Evolutionary conservation across 2,329 filamentous ascomycete species (phyloP).

Genomic region (Aspergillus oerlinghausenensis): DNA sequence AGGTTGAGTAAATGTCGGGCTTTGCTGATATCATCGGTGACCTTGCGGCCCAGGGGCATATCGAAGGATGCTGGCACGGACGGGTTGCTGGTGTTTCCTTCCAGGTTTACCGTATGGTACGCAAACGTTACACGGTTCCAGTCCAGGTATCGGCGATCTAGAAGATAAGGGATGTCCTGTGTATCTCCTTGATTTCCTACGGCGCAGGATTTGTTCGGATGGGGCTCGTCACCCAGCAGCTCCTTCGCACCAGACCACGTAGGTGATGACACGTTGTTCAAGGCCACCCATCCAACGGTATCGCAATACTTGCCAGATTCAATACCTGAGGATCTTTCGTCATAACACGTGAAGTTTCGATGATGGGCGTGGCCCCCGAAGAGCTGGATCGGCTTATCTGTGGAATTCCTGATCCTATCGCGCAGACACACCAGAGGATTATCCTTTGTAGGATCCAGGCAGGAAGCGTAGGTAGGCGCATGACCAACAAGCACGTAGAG

Average conservation of each 20-base stretch:
- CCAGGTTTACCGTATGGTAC: slow-evolving; percentile 53
- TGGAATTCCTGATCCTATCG: slow-evolving; percentile 55
- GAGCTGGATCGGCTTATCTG: slow-evolving; percentile 58
- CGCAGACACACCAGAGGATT: slow-evolving; percentile 47
- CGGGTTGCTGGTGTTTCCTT: not conserved
- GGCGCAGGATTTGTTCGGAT: too few species aligned
- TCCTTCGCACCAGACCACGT: slow-evolving; percentile 47
- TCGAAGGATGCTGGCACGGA: too few species aligned
- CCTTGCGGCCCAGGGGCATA: too few species aligned
- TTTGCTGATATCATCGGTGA: too few species aligned
- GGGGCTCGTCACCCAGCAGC: too few species aligned
- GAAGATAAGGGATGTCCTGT: slow-evolving; percentile 38
- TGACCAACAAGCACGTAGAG: too few species aligned
- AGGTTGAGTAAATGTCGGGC: slow-evolving; percentile 47
- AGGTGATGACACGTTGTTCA: slow-evolving; percentile 30
- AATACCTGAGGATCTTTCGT: slow-evolving; percentile 57
- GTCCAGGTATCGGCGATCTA: slow-evolving; percentile 58
- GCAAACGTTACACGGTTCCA: slow-evolving; percentile 64
- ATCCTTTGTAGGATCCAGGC: slow-evolving; percentile 41
- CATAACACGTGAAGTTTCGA: slow-evolving; percentile 61
- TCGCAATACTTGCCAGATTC: slow-evolving; percentile 65
- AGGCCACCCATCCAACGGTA: slow-evolving; percentile 63
- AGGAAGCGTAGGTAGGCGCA: slow-evolving; percentile 22
- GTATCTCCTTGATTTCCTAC: too few species aligned
- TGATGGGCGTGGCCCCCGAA: slow-evolving; percentile 64